Evolutionary conservation across 306 rosid genomes (phyloP).

Genomic region (Trifolium pratense): DNA sequence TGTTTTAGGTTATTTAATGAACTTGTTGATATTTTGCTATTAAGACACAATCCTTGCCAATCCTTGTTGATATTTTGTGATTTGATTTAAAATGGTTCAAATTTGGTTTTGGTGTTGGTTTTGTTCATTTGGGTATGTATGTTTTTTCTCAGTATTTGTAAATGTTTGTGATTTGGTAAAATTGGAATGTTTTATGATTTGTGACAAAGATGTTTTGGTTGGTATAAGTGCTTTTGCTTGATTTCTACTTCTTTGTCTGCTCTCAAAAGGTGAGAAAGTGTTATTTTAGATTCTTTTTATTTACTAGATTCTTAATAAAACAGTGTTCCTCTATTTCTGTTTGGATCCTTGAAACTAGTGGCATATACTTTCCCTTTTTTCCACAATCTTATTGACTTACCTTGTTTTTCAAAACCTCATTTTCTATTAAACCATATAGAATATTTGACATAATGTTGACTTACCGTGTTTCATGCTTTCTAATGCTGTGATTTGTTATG

Average conservation of each 20-base stretch:
- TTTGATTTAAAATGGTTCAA: constrained; percentile 21
- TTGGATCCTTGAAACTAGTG: constrained; percentile 46
- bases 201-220: constrained; percentile 21
- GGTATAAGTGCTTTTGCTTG: constrained; percentile 48
- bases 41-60: no score
- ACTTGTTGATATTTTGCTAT: no score
- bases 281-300: constrained; percentile 31
- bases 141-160: constrained; percentile 9
- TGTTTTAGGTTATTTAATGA: no score
- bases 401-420: constrained; percentile 1
- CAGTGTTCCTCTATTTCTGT: constrained; percentile 44
- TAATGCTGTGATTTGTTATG: not conserved
- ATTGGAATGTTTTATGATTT: constrained; percentile 33
- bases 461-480: constrained; percentile 1
- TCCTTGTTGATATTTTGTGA: not conserved
- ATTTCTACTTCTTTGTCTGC: constrained; percentile 53
- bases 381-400: constrained; percentile 28
- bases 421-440: constrained; percentile 29
- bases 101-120: no score
- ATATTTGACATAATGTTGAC: constrained; percentile 22
- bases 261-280: constrained; percentile 43
- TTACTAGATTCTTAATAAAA: constrained; percentile 58
- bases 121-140: constrained; percentile 23
- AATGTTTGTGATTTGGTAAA: not conserved
- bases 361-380: constrained; percentile 38